phyloP scores from a whole-genome alignment of 495 filamentous ascomycete species.

The Penicillium fimorum region DNA sequence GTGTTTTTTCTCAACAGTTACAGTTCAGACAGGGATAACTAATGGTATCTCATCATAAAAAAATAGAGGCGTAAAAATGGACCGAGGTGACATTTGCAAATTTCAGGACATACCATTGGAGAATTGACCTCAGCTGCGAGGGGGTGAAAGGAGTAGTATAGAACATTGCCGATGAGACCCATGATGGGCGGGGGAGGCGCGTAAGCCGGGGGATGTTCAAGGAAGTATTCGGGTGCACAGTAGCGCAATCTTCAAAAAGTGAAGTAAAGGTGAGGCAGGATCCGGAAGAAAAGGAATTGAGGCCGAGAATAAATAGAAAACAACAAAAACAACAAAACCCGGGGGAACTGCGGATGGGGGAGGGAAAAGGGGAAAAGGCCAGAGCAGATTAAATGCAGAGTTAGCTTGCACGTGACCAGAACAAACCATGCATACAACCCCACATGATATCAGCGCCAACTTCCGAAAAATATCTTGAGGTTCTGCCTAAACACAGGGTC shows the following conservation, averaged over 20 bases:
- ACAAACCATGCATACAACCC: constrained; percentile 13
- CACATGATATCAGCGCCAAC: constrained; percentile 15
- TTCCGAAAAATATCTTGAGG: constrained; percentile 6
- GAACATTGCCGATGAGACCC: constrained; percentile 53
- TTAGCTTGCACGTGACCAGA: constrained; percentile 8
- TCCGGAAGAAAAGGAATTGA: neutral
- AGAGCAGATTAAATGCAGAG: constrained; percentile 11
- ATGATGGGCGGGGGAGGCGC: constrained; percentile 38
- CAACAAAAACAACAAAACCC: constrained; percentile 7
- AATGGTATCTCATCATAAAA: constrained; percentile 77
- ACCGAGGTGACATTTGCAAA: neutral
- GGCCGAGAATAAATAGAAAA: constrained; percentile 1
- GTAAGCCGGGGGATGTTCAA: constrained; percentile 5
- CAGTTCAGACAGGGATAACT: constrained; percentile 99
- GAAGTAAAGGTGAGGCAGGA: neutral
- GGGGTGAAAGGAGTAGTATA: constrained; percentile 78
- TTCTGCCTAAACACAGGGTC: constrained; percentile 12
- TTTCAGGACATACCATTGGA: constrained; percentile 74
- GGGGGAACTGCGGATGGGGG: constrained; percentile 4
- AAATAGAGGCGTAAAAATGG: constrained; percentile 17
- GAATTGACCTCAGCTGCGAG: constrained; percentile 75
- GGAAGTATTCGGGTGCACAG: neutral
- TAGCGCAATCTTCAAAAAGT: neutral
- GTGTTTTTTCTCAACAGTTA: constrained; percentile 51
- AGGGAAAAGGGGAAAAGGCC: constrained; percentile 13